A percentile compares a stretch with the other conserved stretches of the same genome.
Conservation (phyloP, 2,329 filamentous ascomycete species). For the Colletotrichum tamarilloi region DNA sequence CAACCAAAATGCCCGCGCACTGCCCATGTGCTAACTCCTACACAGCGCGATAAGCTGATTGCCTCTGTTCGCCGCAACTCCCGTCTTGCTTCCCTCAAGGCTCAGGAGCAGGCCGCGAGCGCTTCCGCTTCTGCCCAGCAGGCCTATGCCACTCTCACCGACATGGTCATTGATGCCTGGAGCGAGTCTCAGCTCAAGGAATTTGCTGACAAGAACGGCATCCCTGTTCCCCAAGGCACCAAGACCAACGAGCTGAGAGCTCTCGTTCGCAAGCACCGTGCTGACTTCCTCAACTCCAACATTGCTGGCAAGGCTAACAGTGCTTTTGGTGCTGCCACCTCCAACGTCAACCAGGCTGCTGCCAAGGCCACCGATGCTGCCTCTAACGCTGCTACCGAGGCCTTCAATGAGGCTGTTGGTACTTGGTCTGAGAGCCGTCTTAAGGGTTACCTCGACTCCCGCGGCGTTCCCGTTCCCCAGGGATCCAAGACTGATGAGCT, state of each 20-base stretch:
- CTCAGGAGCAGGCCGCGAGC: slow-evolving; percentile 69
- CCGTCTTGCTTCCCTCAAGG: slow-evolving; percentile 77
- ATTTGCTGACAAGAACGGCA: slow-evolving; percentile 90
- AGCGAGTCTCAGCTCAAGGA: slow-evolving; percentile 89
- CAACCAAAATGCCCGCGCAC: too few relatives aligned
- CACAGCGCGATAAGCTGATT: slow-evolving; percentile 83
- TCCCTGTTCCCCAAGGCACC: slow-evolving; percentile 89
- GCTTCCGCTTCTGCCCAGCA: slow-evolving; percentile 74
- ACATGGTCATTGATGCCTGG: slow-evolving; percentile 91
- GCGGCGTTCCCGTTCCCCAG: slow-evolving; percentile 81
- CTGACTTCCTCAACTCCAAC: slow-evolving; percentile 76
- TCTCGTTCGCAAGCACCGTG: slow-evolving; percentile 88
- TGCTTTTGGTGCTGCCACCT: slow-evolving; percentile 77
- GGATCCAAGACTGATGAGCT: slow-evolving; percentile 78
- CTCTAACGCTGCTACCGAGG: slow-evolving; percentile 69
- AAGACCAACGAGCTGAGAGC: slow-evolving; percentile 90
- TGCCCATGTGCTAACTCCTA: slow-evolving; percentile 34
- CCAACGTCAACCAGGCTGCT: slow-evolving; percentile 80
- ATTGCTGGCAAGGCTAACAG: slow-evolving; percentile 66
- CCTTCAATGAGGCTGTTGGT: slow-evolving; percentile 71
- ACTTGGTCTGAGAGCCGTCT: slow-evolving; percentile 81
- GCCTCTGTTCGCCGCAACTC: slow-evolving; percentile 92
- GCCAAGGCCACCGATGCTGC: slow-evolving; percentile 80
- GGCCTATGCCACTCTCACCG: slow-evolving; percentile 80
- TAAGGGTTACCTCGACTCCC: slow-evolving; percentile 82